Evolutionary conservation across 192 early-diverging fungal species (phyloP), one percentile per base, ranked within the genome.

Genomic region (Backusella tarrabulga): DNA sequence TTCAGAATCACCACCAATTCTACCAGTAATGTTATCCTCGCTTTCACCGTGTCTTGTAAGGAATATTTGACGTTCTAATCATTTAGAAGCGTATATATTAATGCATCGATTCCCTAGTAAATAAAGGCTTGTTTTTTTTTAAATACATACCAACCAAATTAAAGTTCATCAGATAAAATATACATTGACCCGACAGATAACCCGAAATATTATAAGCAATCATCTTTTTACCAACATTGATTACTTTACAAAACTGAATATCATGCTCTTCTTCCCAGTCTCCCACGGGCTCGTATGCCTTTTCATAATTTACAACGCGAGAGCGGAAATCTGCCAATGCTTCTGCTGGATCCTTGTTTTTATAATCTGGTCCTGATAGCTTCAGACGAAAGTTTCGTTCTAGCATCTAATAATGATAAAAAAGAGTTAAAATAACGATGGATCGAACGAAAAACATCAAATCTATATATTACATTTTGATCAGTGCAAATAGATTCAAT

Each of bases 141-240:
- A 32, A 32, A 68, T 1, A 70, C 34, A 76, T 80, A 85, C 91
- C 84, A 77, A 88, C 81, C 74, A 97, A 90, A 76, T 99, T 95
- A 80, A 98, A 98, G 82, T 99, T 97, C 97, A 98, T 98, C 75
- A 99, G 80, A 78, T 98, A 99, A 80, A 99, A 98, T 63, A 99
- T 95, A 63, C 95, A 95, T 84, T 99, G 98, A 21, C 93, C 92
- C 36, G 91, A 87, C 41, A 99, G 84, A 81, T 96, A 99, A 69
- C 98, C 98, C 79, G 93, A 91, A 72, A 97, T 95, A 79, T 97
- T 96, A 84, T 97, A 90, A 7, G 97, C 94, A 81, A 97, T 95
- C 4, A 98, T 88, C 81, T 97, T 99, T 76, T 95, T 95, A 75
- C 98, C 98, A 4, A 98, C 96, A 82, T 99, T 96, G 72, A 97